phyloP scores from a whole-genome alignment of 2,329 filamentous ascomycete species.

The Didymellaceae sp. region DNA sequence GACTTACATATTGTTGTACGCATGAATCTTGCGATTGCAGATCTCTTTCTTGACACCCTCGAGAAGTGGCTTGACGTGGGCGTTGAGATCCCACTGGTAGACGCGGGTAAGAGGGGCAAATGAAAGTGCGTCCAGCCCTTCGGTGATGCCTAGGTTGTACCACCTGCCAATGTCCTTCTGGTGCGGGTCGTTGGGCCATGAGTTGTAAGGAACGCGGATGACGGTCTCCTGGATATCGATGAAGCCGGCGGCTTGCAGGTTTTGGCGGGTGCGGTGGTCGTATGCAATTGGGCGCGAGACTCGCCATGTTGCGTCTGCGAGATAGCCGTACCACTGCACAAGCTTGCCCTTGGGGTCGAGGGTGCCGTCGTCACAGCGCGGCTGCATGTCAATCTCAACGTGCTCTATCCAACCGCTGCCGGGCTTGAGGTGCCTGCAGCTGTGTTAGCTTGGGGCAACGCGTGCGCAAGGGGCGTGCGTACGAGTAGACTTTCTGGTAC shows the following conservation, averaged over 20 bases:
- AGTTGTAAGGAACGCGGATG: conserved; percentile 74
- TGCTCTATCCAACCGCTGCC: conserved; percentile 81
- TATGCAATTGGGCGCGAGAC: conserved; percentile 71
- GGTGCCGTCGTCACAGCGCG: conserved; percentile 72
- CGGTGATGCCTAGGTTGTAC: conserved; percentile 80
- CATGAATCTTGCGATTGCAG: conserved; percentile 70
- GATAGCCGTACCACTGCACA: conserved; percentile 71
- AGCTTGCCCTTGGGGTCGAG: conserved; percentile 65
- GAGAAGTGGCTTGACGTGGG: conserved; percentile 67
- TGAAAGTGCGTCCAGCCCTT: conserved; percentile 75
- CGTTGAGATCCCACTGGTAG: conserved; percentile 64
- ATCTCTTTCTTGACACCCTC: conserved; percentile 71
- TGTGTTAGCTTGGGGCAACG: conserved; percentile 29
- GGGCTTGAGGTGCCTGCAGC: conserved; percentile 74
- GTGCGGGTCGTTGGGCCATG: conserved; percentile 70
- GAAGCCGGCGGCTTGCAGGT: conserved; percentile 76
- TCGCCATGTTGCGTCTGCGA: conserved; percentile 71
- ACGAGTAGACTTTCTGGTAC: conserved; percentile 74
- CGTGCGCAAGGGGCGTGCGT: conserved; percentile 41
- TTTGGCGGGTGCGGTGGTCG: conserved; percentile 65
- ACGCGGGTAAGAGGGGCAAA: conserved; percentile 74
- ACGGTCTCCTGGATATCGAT: conserved; percentile 76
- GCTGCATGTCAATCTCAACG: conserved; percentile 84
- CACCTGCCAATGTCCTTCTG: conserved; percentile 75
- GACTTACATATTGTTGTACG: conserved; percentile 79